Evolutionary conservation across 2,329 filamentous ascomycete species (phyloP), one percentile per base, ranked within the genome.

Genomic region (Xylaria sp.): DNA sequence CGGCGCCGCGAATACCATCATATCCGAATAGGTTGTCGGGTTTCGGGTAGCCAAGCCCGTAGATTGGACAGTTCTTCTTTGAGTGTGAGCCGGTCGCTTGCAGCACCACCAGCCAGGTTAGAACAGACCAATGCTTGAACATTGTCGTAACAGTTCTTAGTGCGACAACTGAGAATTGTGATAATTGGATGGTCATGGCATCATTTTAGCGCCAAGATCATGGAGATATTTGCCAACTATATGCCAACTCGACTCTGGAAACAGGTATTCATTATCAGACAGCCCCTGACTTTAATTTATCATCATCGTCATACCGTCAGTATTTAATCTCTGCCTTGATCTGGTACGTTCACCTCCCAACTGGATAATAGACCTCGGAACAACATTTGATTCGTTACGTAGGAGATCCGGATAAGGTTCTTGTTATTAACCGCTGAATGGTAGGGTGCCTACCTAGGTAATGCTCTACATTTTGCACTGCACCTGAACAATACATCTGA

Each of bases 11-110:
- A 31, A 79, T 72, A 0, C 63, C 73, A 0, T 67, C 59, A 13
- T 74, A 63, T 0, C 48, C 28, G 11, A 74, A 62, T 0, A 80
- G 68, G 23, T 77, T 72, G 2, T 59, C 75, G 7, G 77, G 78
- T 28, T 73, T 75, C 0, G 77, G 77, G 28, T 78, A 76, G 48
- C 77, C 68, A 0, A 77, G 72, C 17, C 78, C 78, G 56, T 78
- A 79, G 2, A 79, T 69, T 4, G 78, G 78, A 31, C 78, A 80
- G 33, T 75, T 77, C 28, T 69, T 63, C 59, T 77, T 79, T 11
- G 77, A 77, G 6, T 69, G 31, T 15, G 58, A 54, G 26, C 15
- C 6, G 7, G 33, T 60, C 4, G 46, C 53, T 5, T 62, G 49
- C 10, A 66, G 15, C 40, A 46, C 42, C 1, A 61, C 4, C 9